phyloP scores from a whole-genome alignment of 2,329 filamentous ascomycete species.

The Aureobasidium mangrovei region DNA sequence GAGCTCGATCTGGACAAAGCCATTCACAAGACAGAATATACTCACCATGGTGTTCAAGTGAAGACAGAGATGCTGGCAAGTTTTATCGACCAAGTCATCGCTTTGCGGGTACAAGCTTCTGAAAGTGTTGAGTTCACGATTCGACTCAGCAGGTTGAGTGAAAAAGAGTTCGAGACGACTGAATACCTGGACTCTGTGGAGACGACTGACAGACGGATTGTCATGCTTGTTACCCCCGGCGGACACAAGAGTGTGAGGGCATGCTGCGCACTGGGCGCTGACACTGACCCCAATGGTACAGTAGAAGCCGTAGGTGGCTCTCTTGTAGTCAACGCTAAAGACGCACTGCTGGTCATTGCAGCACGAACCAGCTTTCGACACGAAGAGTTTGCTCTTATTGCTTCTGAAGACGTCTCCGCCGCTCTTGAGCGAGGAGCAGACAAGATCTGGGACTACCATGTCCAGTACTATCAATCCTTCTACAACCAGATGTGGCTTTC shows the following conservation, averaged over 20 bases:
- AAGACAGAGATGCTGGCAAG: constrained; percentile 36
- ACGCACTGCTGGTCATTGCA: constrained; percentile 31
- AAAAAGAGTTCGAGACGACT: constrained; percentile 37
- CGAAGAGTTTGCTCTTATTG: not conserved
- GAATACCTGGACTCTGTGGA: constrained; percentile 36
- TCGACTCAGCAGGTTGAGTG: constrained; percentile 32
- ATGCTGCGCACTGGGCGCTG: not conserved
- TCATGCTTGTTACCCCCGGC: constrained; percentile 3
- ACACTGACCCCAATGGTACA: not conserved
- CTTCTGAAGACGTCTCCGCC: not conserved
- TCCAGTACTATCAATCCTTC: constrained; percentile 15
- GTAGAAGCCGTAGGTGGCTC: not conserved
- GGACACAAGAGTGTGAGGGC: not conserved
- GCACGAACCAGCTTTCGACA: constrained; percentile 32
- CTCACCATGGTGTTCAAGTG: constrained; percentile 25
- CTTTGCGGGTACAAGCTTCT: constrained; percentile 25
- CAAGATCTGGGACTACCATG: not conserved
- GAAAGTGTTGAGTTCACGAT: constrained; percentile 18
- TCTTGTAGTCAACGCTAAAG: constrained; percentile 30
- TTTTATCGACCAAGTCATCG: constrained; percentile 34
- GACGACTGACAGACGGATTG: constrained; percentile 20
- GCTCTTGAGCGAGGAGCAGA: not conserved
- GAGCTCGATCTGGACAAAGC: constrained; percentile 33
- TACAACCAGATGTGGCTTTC: constrained; percentile 26
- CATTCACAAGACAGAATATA: constrained; percentile 32